Conservation (phyloP, 1,139 yeast species). For the Zygosaccharomyces sapae region DNA sequence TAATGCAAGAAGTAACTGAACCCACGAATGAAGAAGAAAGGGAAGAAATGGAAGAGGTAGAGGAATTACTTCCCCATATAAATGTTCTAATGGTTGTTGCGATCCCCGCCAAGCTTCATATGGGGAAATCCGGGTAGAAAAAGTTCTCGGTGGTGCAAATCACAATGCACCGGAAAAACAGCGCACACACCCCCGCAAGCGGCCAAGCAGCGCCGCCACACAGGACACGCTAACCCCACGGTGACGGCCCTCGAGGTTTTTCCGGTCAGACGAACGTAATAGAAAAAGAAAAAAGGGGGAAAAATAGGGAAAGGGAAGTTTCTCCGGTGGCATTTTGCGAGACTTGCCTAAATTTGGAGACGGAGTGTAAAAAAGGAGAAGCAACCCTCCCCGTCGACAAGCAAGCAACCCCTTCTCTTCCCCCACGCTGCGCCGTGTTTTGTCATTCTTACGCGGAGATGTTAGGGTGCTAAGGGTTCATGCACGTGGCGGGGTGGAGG, state of each 20-base stretch:
- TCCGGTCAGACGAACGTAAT: not conserved
- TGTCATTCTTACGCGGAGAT: not conserved
- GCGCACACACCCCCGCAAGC: not conserved
- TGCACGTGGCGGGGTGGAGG: no score
- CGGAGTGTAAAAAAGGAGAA: no score
- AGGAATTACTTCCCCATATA: not conserved
- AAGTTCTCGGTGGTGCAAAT: not conserved
- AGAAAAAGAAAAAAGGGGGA: not conserved
- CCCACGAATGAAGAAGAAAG: no score
- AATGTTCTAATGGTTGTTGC: not conserved
- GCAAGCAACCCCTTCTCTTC: not conserved
- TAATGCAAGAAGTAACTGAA: no score
- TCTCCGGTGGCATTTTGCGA: no score
- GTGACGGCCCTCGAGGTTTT: not conserved
- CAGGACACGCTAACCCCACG: not conserved
- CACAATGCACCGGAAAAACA: not conserved
- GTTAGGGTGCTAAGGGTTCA: no score
- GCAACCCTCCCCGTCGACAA: not conserved
- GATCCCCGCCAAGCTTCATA: not conserved
- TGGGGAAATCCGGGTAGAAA: not conserved
- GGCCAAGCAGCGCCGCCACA: not conserved
- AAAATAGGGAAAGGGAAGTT: not conserved
- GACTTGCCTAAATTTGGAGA: no score
- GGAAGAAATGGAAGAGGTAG: no score
- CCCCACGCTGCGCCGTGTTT: not conserved